Percentiles rank a stretch among this genome's conserved stretches.
These are phyloP conservation scores for Sordariomycetes sp. DNA, from an alignment of 2,329 filamentous ascomycete species.

Conservation along the genomic window DNA sequence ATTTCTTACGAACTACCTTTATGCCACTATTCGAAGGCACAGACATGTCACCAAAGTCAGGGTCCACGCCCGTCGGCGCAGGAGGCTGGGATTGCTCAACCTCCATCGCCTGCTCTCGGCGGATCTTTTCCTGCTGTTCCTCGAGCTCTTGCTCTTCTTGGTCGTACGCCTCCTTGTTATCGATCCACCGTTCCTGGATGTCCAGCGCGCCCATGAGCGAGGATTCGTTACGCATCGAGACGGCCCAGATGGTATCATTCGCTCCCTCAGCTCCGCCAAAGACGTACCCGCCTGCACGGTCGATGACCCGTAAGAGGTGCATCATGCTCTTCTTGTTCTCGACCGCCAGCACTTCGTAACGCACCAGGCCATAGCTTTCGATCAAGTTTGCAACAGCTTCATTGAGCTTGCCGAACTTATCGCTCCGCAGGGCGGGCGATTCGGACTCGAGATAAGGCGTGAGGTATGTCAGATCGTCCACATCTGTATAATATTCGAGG, in stretches of 20 bases:
- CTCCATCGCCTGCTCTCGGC: slow-evolving; percentile 26
- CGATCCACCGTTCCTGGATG: slow-evolving; percentile 93
- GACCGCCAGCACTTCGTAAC: slow-evolving; percentile 87
- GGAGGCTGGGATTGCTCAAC: slow-evolving; percentile 15
- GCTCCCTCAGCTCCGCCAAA: slow-evolving; percentile 86
- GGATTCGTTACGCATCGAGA: slow-evolving; percentile 75
- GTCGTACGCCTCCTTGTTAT: slow-evolving; percentile 82
- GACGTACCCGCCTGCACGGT: slow-evolving; percentile 85
- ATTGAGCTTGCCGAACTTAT: slow-evolving; percentile 79
- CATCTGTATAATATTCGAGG: slow-evolving; percentile 94
- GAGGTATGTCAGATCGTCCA: slow-evolving; percentile 83
- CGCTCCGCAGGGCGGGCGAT: slow-evolving; percentile 56
- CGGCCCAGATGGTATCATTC: slow-evolving; percentile 95
- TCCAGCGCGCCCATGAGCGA: slow-evolving; percentile 74
- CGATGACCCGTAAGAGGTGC: slow-evolving; percentile 78
- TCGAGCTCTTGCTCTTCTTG: slow-evolving; percentile 64
- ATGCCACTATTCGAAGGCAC: slow-evolving; percentile 55
- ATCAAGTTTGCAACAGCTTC: slow-evolving; percentile 79
- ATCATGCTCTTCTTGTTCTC: slow-evolving; percentile 98
- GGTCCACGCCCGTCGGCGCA: slow-evolving; percentile 19
- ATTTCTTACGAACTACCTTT: slow-evolving; percentile 60
- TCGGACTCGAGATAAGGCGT: slow-evolving; percentile 74
- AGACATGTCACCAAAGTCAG: slow-evolving; percentile 42
- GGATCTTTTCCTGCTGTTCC: slow-evolving; percentile 60
- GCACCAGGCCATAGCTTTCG: slow-evolving; percentile 81